Evolutionary conservation across 2,329 filamentous ascomycete genomes (phyloP).

Genomic region (Pestalotiopsis fici): DNA sequence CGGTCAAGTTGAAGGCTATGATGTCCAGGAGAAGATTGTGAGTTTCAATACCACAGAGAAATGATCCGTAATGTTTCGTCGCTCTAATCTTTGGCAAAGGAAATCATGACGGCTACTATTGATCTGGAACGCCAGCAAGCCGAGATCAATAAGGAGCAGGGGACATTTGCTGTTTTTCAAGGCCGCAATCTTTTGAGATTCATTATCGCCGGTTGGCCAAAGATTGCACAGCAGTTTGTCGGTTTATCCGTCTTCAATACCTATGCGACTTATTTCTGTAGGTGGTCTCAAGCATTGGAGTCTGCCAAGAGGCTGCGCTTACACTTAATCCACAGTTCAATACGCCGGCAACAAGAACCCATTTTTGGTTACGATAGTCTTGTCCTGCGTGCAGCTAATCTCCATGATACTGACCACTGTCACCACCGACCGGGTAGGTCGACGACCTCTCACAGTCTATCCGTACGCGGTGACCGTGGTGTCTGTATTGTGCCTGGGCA

Average conservation of each 20-base stretch:
- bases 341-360: constrained; percentile 3
- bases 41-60: not conserved
- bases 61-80: not conserved
- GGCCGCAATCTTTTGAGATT: constrained; percentile 6
- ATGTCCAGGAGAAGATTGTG: constrained; percentile 1
- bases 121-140: not conserved
- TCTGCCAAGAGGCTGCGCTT: not conserved
- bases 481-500: constrained; percentile 7
- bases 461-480: constrained; percentile 3
- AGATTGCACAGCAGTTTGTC: constrained; percentile 4
- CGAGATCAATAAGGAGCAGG: not conserved
- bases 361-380: constrained; percentile 1
- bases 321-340: not conserved
- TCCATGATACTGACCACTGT: constrained; percentile 3
- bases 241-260: constrained; percentile 5
- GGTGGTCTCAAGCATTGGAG: not conserved
- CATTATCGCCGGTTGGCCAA: constrained; percentile 2
- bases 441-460: constrained; percentile 3
- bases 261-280: constrained; percentile 7
- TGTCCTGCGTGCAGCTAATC: constrained; percentile 6
- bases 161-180: not conserved
- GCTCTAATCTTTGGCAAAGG: not conserved
- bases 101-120: constrained; percentile 7
- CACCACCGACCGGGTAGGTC: not conserved
- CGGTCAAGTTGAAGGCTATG: not conserved